Base-by-base conservation (phyloP, 257 asterid genomes). In the Osmanthus fragrans region DNA sequence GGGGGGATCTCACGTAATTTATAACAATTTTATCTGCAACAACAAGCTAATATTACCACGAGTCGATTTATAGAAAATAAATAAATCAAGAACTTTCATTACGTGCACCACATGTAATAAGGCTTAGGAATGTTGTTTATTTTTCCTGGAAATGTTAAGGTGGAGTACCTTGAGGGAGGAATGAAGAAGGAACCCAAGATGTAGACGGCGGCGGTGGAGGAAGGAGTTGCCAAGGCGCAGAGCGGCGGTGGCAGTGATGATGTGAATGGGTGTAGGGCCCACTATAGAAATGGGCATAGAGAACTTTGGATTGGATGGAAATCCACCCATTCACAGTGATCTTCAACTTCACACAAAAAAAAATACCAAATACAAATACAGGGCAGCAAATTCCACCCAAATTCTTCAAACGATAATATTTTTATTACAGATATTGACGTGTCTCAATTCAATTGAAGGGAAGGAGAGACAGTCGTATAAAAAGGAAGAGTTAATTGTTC, bases 161-260 rank as follows among this genome's bases (percentile, higher is more conserved):
- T 21, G 29, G 40, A 18, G 71, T 84, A 92, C 97, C 97, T 88
- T 81, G 83, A 87, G 71, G 67, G 92, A 80, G 71, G 90, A 85
- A 79, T 81, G 88, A 78, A 87, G 89, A 71, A 84, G 81, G 47
- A 80, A 81, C 13, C 76, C 79, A 7, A 79, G 85, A 58, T 76
- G 82, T 73, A 84, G 76, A 76, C 90, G 91, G 90, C 81, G 92
- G 87, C 78, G 91, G 79, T 91, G 82, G 84, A 63, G 34, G 3
- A 63, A 18, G 34, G 79, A 76, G 84, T 80, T 67, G 76, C 85
- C 77, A 21, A 89, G 84, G 87, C 94, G 96, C 88, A 89, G 88
- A 60, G 86, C 85, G 80, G 97, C 79, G 88, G 84, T 16, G 51
- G 51, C 51, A 63, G 82, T 29, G 84, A 82, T 71, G 76, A 82